These are phyloP conservation scores for Zangia roseola DNA, from an alignment of 768 basidiomycete species.

Conservation along the genomic window DNA sequence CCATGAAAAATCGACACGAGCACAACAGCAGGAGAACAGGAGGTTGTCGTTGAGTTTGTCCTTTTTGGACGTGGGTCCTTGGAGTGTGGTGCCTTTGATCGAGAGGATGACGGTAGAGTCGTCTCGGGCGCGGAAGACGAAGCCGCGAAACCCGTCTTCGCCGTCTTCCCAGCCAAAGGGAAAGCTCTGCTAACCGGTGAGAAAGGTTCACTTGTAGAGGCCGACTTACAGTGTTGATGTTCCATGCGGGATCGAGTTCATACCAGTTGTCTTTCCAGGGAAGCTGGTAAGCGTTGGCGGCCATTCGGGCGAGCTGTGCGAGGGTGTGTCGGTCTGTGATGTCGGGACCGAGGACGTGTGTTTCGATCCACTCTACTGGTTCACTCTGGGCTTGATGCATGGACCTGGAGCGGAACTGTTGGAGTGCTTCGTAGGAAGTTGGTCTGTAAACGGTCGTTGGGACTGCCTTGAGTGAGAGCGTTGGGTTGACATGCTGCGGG, in stretches of 20 bases:
- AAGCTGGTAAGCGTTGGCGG: conserved; percentile 83
- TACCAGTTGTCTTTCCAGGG: conserved; percentile 79
- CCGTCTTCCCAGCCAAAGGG: conserved; percentile 74
- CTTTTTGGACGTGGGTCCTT: conserved; percentile 82
- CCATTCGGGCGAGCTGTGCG: conserved; percentile 80
- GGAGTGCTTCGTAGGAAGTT: conserved; percentile 46
- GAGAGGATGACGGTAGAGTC: conserved; percentile 84
- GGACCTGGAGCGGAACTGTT: conserved; percentile 54
- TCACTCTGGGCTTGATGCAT: conserved; percentile 49
- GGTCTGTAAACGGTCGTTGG: conserved; percentile 61
- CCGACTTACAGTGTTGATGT: conserved; percentile 41
- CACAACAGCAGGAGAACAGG: conserved; percentile 92
- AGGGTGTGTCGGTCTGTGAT: conserved; percentile 77
- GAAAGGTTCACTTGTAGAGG: conserved; percentile 1
- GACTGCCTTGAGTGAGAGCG: conserved; percentile 39
- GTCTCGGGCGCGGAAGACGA: conserved; percentile 76
- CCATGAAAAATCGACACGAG: conserved; percentile 87
- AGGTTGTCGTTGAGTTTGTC: conserved; percentile 94
- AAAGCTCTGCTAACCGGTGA: conserved; percentile 52
- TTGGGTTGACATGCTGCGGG: conserved; percentile 6
- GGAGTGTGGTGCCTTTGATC: conserved; percentile 87
- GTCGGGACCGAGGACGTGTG: conserved; percentile 71
- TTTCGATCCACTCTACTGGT: conserved; percentile 62
- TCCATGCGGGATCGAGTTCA: conserved; percentile 74
- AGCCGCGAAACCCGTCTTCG: conserved; percentile 82